phyloP scores from a whole-genome alignment of 2,329 filamentous ascomycete species.

The Scedosporium dehoogii region DNA sequence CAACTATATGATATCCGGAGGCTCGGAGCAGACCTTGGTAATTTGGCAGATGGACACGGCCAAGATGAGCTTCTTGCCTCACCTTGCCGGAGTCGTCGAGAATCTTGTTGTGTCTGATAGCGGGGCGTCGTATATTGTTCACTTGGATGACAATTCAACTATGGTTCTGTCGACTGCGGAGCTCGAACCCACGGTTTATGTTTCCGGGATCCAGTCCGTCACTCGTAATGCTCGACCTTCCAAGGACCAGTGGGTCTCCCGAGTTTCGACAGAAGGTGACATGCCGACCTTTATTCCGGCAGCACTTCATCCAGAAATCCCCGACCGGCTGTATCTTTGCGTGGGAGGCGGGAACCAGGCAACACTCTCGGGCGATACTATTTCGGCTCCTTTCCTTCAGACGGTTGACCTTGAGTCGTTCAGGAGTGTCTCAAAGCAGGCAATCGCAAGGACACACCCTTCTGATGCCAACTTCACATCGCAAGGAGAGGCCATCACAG shows the following conservation, averaged over 20 bases:
- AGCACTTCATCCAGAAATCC: conserved; percentile 49
- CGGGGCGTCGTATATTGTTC: conserved; percentile 73
- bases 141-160: conserved; percentile 83
- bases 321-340: conserved; percentile 57
- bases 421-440: conserved; percentile 74
- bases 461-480: conserved; percentile 71
- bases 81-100: conserved; percentile 77
- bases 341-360: conserved; percentile 53
- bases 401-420: conserved; percentile 76
- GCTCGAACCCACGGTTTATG: conserved; percentile 71
- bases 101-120: conserved; percentile 71
- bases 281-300: conserved; percentile 43
- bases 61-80: conserved; percentile 75
- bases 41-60: conserved; percentile 90
- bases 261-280: conserved; percentile 32
- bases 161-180: conserved; percentile 88
- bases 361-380: conserved; percentile 37
- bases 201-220: conserved; percentile 69
- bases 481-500: conserved; percentile 59
- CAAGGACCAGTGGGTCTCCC: conserved; percentile 42
- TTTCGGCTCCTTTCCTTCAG: conserved; percentile 57
- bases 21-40: conserved; percentile 78
- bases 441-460: conserved; percentile 76
- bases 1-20: conserved; percentile 90
- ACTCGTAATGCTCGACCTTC: conserved; percentile 39